Evolutionary conservation across 1,284 basidiomycete genomes (phyloP).

Genomic region (Lentinus polychrous): DNA sequence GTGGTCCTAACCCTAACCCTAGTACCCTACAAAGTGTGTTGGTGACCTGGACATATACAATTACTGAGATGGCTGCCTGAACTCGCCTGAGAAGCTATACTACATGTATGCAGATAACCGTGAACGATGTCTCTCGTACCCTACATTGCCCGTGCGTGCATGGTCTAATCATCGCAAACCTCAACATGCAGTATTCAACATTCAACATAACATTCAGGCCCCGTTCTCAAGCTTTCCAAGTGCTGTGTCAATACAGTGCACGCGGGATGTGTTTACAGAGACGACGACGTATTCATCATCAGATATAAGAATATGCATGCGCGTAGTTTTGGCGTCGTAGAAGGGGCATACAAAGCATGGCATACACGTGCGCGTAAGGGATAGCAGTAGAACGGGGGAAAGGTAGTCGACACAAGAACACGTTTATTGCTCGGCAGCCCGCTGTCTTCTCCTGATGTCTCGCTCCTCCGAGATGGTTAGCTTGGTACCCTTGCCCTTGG

Average conservation of each 20-base stretch:
- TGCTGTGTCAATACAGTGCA: not conserved
- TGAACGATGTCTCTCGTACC: no score
- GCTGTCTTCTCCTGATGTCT: slow-evolving; percentile 71
- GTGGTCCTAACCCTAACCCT: slow-evolving; percentile 9
- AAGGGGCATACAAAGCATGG: slow-evolving; percentile 45
- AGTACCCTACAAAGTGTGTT: not conserved
- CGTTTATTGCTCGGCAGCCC: slow-evolving; percentile 45
- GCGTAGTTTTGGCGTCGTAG: slow-evolving; percentile 23
- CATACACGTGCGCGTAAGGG: slow-evolving; percentile 25
- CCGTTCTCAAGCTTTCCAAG: not conserved
- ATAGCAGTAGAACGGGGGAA: slow-evolving; percentile 12
- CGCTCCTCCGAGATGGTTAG: slow-evolving; percentile 86
- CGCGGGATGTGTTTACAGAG: not conserved
- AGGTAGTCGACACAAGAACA: slow-evolving; percentile 23
- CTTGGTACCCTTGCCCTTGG: slow-evolving; percentile 97
- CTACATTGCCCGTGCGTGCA: no score
- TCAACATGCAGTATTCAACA: not conserved
- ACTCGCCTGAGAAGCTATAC: no score
- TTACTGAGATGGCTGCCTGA: no score
- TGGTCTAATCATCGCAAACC: no score
- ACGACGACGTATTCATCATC: not conserved
- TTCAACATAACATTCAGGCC: not conserved
- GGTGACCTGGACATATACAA: no score
- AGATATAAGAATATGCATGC: slow-evolving; percentile 13
- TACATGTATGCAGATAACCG: no score